Evolutionary conservation across 129 eudicot genomes (phyloP).

Genomic region (Artemisia argyi): DNA sequence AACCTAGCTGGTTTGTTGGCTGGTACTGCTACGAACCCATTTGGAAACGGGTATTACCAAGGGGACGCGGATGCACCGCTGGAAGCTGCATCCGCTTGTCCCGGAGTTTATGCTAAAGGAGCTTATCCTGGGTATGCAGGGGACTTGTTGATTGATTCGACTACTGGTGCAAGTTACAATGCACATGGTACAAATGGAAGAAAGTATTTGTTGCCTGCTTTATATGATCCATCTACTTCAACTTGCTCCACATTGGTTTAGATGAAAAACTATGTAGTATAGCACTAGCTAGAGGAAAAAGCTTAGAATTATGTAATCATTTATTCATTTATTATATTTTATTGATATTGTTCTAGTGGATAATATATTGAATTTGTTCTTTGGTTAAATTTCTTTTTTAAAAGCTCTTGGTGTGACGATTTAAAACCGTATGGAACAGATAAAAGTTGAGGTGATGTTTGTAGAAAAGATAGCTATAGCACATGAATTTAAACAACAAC

Average conservation of each 20-base stretch:
- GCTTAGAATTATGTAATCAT: slow-evolving; percentile 13
- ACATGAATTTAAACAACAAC: too few species aligned
- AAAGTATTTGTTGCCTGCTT: slow-evolving; percentile 36
- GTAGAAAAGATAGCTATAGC: too few species aligned
- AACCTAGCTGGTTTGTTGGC: slow-evolving; percentile 39
- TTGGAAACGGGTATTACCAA: slow-evolving; percentile 47
- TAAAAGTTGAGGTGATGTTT: too few species aligned
- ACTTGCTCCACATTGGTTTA: slow-evolving; percentile 36
- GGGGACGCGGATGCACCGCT: slow-evolving; percentile 41
- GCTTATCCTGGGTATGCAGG: slow-evolving; percentile 55
- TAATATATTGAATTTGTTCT: too few species aligned
- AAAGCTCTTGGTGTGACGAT: too few species aligned
- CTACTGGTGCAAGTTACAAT: slow-evolving; percentile 48
- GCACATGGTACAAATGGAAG: slow-evolving; percentile 36
- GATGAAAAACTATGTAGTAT: background rate
- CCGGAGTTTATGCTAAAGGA: slow-evolving; percentile 42
- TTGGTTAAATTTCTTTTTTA: background rate
- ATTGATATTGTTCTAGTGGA: background rate
- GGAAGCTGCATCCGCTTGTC: slow-evolving; percentile 48
- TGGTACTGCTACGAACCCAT: slow-evolving; percentile 47
- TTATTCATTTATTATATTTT: slow-evolving; percentile 17
- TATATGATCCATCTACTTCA: slow-evolving; percentile 36
- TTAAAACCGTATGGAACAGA: too few species aligned
- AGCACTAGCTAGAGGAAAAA: slow-evolving; percentile 3
- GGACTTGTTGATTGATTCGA: slow-evolving; percentile 33